Conservation (phyloP, 768 basidiomycete species). For the Galerina sulciceps region DNA sequence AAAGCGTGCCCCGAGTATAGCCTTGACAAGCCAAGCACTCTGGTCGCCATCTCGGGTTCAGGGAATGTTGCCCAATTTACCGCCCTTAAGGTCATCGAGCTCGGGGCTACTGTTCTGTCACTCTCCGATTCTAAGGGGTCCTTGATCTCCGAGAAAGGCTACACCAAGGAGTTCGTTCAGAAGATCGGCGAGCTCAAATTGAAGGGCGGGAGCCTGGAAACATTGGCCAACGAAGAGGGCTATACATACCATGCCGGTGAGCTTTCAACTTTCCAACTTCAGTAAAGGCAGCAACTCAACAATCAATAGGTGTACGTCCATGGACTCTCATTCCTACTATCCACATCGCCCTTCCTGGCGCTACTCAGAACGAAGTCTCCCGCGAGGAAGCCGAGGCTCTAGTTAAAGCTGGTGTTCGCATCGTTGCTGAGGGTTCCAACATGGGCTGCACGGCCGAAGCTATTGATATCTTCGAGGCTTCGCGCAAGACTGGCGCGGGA, state of each 20-base stretch:
- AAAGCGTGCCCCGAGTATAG: constrained; percentile 61
- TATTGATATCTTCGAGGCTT: constrained; percentile 70
- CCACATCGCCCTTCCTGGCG: constrained; percentile 72
- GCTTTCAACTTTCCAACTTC: neutral
- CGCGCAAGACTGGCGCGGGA: constrained; percentile 51
- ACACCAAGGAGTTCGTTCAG: constrained; percentile 58
- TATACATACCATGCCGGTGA: constrained; percentile 55
- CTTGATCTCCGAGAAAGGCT: constrained; percentile 61
- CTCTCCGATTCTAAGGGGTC: constrained; percentile 79
- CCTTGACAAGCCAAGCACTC: constrained; percentile 47
- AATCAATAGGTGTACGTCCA: constrained; percentile 54
- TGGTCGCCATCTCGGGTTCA: constrained; percentile 64
- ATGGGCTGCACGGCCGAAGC: constrained; percentile 80
- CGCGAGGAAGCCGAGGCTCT: constrained; percentile 73
- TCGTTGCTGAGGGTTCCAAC: constrained; percentile 80
- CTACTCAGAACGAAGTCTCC: constrained; percentile 74
- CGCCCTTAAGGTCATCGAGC: constrained; percentile 77
- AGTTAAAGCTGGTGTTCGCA: constrained; percentile 66
- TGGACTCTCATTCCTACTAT: constrained; percentile 67
- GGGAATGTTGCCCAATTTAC: constrained; percentile 81
- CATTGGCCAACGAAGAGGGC: constrained; percentile 36
- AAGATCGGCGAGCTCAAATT: constrained; percentile 58
- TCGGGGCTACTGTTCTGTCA: constrained; percentile 71
- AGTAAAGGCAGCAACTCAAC: neutral
- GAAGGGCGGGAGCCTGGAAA: constrained; percentile 51